phyloP scores from a whole-genome alignment of 1,284 basidiomycete genomes.

The Malassezia psittaci region DNA sequence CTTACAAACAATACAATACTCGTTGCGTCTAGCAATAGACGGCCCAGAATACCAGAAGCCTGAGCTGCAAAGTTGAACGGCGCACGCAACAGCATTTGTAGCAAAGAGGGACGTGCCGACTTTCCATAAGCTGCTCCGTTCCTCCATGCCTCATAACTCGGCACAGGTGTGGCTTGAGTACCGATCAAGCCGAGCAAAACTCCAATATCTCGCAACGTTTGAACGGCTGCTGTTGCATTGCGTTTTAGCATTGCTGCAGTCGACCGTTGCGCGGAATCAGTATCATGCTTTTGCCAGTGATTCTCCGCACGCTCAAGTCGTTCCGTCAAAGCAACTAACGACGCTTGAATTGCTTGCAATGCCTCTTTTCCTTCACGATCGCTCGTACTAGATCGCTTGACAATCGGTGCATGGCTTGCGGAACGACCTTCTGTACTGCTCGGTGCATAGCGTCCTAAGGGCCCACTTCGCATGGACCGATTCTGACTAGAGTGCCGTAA shows the following conservation, averaged over 20 bases:
- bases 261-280: background rate
- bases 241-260: background rate
- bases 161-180: slow-evolving; percentile 8
- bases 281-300: background rate
- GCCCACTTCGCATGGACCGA: slow-evolving; percentile 10
- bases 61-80: slow-evolving; percentile 9
- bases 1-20: slow-evolving; percentile 20
- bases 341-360: slow-evolving; percentile 72
- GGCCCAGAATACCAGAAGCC: slow-evolving; percentile 17
- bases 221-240: slow-evolving; percentile 5
- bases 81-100: slow-evolving; percentile 10
- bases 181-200: slow-evolving; percentile 19
- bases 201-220: slow-evolving; percentile 25
- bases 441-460: slow-evolving; percentile 14
- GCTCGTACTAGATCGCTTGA: background rate
- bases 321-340: slow-evolving; percentile 78
- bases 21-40: slow-evolving; percentile 26
- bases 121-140: background rate
- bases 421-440: slow-evolving; percentile 4
- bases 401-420: slow-evolving; percentile 1
- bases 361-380: slow-evolving; percentile 35
- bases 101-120: background rate
- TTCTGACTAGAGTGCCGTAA: too few species aligned
- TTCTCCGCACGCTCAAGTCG: slow-evolving; percentile 54
- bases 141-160: slow-evolving; percentile 17